Evolutionary conservation across 306 rosid genomes (phyloP), one percentile per base, ranked within the genome.

Genomic region (Abrus precatorius): DNA sequence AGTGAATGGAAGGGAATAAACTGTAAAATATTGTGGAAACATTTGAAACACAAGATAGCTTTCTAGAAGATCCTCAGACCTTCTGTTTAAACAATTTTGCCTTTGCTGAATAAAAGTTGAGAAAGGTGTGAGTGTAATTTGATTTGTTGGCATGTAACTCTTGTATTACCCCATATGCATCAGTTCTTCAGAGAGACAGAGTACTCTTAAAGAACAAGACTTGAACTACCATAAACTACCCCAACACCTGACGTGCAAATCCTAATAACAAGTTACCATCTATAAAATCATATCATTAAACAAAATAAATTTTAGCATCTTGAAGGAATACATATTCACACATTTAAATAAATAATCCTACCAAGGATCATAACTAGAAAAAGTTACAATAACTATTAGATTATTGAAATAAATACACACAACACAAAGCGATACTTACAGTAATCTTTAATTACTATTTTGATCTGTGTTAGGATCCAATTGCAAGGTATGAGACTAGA

Each of bases 391-490:
- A 29, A 57, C 9, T 48, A 11, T 27, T 10, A 74, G 28, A 55
- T 73, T 10, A 27, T 74, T 38, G 67, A 78, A 14, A n/a, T 69
- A 33, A 66, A 53, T 53, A 10, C 50, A 74, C 57, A 74, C 66
- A 62, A 36, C 48, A 74, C 65, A 71, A 12, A 53, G 7, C 7
- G 64, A 74, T 32, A 32, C 43, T 48, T 53, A 43, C 61, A 65
- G 10, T 50, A 34, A 59, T 36, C 12, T 13, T 70, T 36, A 75
- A 40, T 60, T 48, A 4, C 72, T 48, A 55, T 49, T 75, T 69
- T 30, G 48, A 50, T 56, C 36, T 6, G 43, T 20, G 20, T 20
- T 20, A 20, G 20, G 20, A 20, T 20, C 20, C 20, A 20, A 20
- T 20, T 20, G 20, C 20, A 20, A 20, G 20, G 20, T 20, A 20